phyloP scores from a whole-genome alignment of 345 rosid genomes.

The Melastoma malabathricum region DNA sequence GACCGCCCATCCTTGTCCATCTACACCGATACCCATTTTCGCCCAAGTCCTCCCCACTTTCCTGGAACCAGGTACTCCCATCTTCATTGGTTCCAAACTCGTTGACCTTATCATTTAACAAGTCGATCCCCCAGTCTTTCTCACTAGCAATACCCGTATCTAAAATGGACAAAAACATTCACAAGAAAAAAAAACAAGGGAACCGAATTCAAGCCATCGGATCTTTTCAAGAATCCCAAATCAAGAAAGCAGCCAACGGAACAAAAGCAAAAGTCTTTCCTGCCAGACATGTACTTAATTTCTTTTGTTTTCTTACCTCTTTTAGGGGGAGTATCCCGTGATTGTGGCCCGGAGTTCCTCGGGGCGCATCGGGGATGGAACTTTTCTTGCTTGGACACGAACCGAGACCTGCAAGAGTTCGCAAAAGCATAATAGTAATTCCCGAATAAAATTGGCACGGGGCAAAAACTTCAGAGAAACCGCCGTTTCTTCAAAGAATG shows the following conservation, averaged over 20 bases:
- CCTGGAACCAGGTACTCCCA: conserved; percentile 82
- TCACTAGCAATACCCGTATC: conserved; percentile 99
- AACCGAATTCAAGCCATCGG: conserved; percentile 1
- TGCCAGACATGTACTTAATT: not conserved
- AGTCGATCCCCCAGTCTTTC: conserved; percentile 91
- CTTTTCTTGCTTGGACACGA: conserved; percentile 60
- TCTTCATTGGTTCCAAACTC: conserved; percentile 90
- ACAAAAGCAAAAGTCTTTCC: too few relatives aligned
- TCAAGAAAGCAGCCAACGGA: not conserved
- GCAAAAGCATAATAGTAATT: not conserved
- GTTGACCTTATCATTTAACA: conserved; percentile 63
- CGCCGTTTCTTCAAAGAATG: too few relatives aligned
- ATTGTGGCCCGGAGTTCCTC: conserved; percentile 76
- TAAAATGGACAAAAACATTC: conserved; percentile 15
- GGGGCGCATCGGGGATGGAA: conserved; percentile 76
- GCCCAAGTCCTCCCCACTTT: conserved; percentile 76
- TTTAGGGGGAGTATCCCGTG: conserved; percentile 80
- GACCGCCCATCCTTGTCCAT: conserved; percentile 97
- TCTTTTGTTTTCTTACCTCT: conserved; percentile 39
- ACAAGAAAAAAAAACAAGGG: conserved; percentile 3
- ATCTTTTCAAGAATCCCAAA: not conserved
- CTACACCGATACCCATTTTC: conserved; percentile 91
- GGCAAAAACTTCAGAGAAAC: too few relatives aligned
- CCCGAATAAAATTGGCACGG: too few relatives aligned
- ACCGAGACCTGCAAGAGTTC: conserved; percentile 37